These are phyloP conservation scores for Geoglossum cookeanum DNA, from an alignment of 2,329 filamentous ascomycete genomes.

Conservation along the genomic window DNA sequence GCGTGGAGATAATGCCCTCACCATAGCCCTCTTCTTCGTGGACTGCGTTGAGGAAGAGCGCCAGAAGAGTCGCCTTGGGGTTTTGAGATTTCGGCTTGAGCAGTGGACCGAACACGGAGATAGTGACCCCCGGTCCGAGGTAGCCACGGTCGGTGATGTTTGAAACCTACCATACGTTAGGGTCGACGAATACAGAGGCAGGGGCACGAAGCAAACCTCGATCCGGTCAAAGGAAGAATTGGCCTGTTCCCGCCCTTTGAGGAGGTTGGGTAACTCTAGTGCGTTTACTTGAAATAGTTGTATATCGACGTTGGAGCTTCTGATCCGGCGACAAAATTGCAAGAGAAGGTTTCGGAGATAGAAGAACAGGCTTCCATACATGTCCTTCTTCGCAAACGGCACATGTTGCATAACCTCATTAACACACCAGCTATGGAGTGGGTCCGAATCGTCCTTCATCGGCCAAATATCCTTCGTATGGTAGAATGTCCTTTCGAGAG, in stretches of 20 bases:
- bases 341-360: conserved; percentile 16
- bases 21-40: conserved; percentile 6
- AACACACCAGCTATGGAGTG: conserved; percentile 20
- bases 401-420: conserved; percentile 14
- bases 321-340: conserved; percentile 16
- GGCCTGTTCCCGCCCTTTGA: no score
- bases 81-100: conserved; percentile 19
- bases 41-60: conserved; percentile 23
- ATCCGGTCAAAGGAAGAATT: no score
- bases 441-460: conserved; percentile 20
- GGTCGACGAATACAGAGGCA: no score
- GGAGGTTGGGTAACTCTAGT: no score
- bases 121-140: no score
- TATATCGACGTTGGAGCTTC: conserved; percentile 12
- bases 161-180: no score
- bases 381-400: conserved; percentile 17
- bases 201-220: no score
- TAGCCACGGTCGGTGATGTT: no score
- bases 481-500: conserved; percentile 19
- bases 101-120: conserved; percentile 9
- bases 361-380: conserved; percentile 22
- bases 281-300: not conserved
- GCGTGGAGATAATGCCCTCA: no score
- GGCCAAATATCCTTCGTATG: conserved; percentile 17
- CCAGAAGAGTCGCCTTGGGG: conserved; percentile 23